phyloP scores from a whole-genome alignment of 2,329 filamentous ascomycete genomes.

The Mycosphaerella arachidis region DNA sequence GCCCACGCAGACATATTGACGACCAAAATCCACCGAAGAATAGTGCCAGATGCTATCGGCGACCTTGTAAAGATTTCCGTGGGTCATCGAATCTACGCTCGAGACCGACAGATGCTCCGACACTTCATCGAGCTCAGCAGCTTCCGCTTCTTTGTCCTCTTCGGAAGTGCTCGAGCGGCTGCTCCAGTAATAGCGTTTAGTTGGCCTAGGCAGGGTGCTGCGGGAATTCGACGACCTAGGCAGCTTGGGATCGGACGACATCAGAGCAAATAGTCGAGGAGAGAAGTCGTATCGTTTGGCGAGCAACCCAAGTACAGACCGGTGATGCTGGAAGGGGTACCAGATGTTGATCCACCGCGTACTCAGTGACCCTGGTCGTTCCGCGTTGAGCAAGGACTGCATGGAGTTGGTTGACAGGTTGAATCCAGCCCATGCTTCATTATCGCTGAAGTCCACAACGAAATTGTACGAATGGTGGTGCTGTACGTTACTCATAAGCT shows the following conservation, averaged over 20 bases:
- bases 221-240: constrained; percentile 14
- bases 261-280: constrained; percentile 59
- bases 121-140: constrained; percentile 25
- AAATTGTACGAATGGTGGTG: constrained; percentile 52
- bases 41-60: constrained; percentile 72
- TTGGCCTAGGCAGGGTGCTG: constrained; percentile 9
- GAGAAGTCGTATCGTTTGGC: constrained; percentile 65
- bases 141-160: constrained; percentile 3
- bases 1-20: constrained; percentile 65
- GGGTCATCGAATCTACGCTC: constrained; percentile 20
- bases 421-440: constrained; percentile 53
- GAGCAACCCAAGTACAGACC: constrained; percentile 52
- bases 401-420: constrained; percentile 48
- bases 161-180: background rate
- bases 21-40: constrained; percentile 65
- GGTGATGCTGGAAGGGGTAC: constrained; percentile 62
- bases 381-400: constrained; percentile 34
- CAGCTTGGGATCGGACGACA: constrained; percentile 53
- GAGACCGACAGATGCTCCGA: constrained; percentile 26
- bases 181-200: constrained; percentile 8
- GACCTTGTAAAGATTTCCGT: constrained; percentile 52
- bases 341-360: constrained; percentile 76
- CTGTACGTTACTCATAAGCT: constrained; percentile 41
- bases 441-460: constrained; percentile 59
- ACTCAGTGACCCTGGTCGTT: constrained; percentile 47